phyloP scores from a whole-genome alignment of 768 basidiomycete genomes.

The Boletus huronensis region DNA sequence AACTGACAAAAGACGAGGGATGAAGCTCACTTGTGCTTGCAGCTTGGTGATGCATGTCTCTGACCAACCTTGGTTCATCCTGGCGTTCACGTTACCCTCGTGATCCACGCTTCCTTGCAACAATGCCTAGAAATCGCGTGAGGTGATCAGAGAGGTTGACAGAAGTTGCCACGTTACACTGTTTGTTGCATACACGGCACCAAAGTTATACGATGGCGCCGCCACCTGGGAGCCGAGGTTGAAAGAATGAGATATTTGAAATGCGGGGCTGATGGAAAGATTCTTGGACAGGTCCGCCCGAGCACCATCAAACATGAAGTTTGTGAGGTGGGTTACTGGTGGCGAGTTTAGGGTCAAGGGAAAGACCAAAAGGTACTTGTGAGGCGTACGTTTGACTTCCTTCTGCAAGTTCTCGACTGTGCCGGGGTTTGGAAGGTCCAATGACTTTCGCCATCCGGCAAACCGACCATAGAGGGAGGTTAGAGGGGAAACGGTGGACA shows the following conservation, averaged over 20 bases:
- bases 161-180: slow-evolving; percentile 44
- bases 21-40: slow-evolving; percentile 71
- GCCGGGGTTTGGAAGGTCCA: slow-evolving; percentile 89
- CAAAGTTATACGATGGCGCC: slow-evolving; percentile 90
- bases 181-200: slow-evolving; percentile 85
- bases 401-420: slow-evolving; percentile 89
- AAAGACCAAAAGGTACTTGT: slow-evolving; percentile 2
- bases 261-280: slow-evolving; percentile 89
- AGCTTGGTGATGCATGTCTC: slow-evolving; percentile 74
- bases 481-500: slow-evolving; percentile 46
- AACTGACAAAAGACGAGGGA: not conserved
- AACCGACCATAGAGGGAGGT: slow-evolving; percentile 68
- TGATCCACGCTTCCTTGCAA: slow-evolving; percentile 93
- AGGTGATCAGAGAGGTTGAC: slow-evolving; percentile 19
- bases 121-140: slow-evolving; percentile 58
- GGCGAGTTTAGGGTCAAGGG: not conserved
- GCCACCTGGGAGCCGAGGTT: slow-evolving; percentile 81
- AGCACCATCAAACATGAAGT: slow-evolving; percentile 96
- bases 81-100: slow-evolving; percentile 84
- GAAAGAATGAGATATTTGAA: slow-evolving; percentile 98
- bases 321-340: slow-evolving; percentile 84
- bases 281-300: slow-evolving; percentile 94
- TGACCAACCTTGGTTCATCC: slow-evolving; percentile 89
- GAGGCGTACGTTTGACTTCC: slow-evolving; percentile 78
- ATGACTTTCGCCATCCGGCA: slow-evolving; percentile 73